These are phyloP conservation scores for Scedosporium boydii DNA, from an alignment of 2,329 filamentous ascomycete species.

Conservation along the genomic window DNA sequence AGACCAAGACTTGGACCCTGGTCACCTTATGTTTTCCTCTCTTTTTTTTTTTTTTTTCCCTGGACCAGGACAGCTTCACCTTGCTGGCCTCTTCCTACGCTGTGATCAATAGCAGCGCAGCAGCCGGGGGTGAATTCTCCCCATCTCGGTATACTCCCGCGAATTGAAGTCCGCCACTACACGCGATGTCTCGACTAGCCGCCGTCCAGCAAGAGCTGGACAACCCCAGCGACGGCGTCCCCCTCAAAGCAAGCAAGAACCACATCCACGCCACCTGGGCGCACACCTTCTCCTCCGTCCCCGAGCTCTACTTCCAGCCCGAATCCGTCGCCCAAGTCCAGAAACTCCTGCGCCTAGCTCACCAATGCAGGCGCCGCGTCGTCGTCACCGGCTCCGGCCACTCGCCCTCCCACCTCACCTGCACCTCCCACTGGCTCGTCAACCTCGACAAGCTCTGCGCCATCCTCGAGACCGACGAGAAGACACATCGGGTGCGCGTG, in stretches of 20 bases:
- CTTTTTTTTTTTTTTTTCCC: too few species aligned
- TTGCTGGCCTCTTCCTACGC: too few species aligned
- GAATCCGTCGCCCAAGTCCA: conserved; percentile 71
- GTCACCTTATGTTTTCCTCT: too few species aligned
- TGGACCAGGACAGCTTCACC: too few species aligned
- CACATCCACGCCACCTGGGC: conserved; percentile 92
- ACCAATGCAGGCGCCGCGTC: conserved; percentile 69
- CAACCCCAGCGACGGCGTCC: conserved; percentile 15
- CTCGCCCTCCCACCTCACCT: conserved; percentile 85
- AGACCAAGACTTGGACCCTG: too few species aligned
- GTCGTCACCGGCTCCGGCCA: conserved; percentile 85
- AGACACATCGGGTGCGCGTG: conserved; percentile 60
- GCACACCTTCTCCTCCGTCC: conserved; percentile 77
- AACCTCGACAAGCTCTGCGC: conserved; percentile 79
- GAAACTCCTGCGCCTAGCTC: conserved; percentile 72
- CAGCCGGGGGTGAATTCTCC: too few species aligned
- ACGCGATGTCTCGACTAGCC: background rate
- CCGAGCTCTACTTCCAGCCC: conserved; percentile 86
- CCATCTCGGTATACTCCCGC: too few species aligned
- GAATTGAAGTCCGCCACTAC: background rate
- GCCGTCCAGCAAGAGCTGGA: conserved; percentile 4
- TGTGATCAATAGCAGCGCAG: too few species aligned
- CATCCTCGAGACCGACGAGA: conserved; percentile 59
- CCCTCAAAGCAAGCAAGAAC: conserved; percentile 64
- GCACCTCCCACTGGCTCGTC: conserved; percentile 87